Evolutionary conservation across 257 asterid species (phyloP), one percentile per base, ranked within the genome.

Genomic region (Galeopsis tetrahit): DNA sequence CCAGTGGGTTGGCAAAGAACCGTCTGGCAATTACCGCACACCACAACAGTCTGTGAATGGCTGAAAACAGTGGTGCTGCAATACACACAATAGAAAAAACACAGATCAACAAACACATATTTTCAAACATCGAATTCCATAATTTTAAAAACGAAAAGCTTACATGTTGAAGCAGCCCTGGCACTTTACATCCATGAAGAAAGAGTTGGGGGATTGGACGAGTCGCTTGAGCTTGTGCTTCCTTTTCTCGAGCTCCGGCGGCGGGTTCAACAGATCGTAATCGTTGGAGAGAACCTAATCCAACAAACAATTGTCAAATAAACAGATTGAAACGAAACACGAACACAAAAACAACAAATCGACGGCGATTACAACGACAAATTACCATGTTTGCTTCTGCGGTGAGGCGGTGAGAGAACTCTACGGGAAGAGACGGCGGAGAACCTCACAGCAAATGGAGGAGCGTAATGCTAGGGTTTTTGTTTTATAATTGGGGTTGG

Each of bases 161-260:
- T 71, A 89, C 90, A 86, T 88, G 72, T 88, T 86, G 36, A 88
- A 86, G 83, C 90, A 88, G 33, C 90, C 95, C 63, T 86, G 90
- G 11, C 88, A 88, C 71, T 86, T 86, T 6, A 88, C 92, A 7
- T 72, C 76, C 76, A 72, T 72, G 34, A 72, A 72, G 63, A 72
- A 72, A 13, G 75, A 71, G 14, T 70, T 70, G 2, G 75, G 75
- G 11, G 75, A 70, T 43, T 70, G 75, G 2, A 70, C 76, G 13
- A 71, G 81, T n/a, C 87, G 89, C 87, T 86, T 89, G 61, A 86
- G 90, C 84, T 89, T 89, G 80, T 89, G 92, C 88, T 89, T 89
- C 81, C 83, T 89, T 85, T 89, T 86, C 83, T 89, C 96, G 44
- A 85, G 77, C 69, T 89, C 90, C 38, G 88, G 85, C 56, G 91